Evolutionary conservation across 2,329 filamentous ascomycete genomes (phyloP).

Genomic region (Cyphellophora attinorum): DNA sequence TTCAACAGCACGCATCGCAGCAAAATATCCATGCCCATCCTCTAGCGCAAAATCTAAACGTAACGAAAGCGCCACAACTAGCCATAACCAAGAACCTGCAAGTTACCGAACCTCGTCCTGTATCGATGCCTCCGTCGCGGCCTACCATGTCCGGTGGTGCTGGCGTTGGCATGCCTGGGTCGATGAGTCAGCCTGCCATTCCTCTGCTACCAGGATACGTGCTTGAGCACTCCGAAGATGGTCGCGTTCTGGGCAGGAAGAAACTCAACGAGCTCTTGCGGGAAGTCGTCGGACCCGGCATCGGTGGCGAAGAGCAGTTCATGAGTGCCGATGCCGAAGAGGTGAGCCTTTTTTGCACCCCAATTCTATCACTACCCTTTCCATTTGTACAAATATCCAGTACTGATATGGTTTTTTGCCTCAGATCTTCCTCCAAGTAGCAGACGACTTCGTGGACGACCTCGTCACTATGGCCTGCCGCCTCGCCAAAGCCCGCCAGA

Average conservation of each 20-base stretch:
- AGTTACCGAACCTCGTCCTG: constrained; percentile 61
- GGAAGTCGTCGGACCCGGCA: constrained; percentile 73
- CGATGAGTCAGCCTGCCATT: constrained; percentile 80
- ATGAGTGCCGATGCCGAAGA: constrained; percentile 92
- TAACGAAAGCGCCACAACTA: constrained; percentile 53
- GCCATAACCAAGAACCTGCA: constrained; percentile 75
- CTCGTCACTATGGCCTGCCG: constrained; percentile 80
- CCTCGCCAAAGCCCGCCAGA: constrained; percentile 85
- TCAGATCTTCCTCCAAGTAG: constrained; percentile 76
- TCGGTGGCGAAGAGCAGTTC: constrained; percentile 55
- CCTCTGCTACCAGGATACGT: constrained; percentile 72
- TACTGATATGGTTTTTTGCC: too few species aligned
- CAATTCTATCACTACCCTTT: constrained; percentile 4
- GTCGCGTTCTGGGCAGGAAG: constrained; percentile 92
- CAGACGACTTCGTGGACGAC: constrained; percentile 90
- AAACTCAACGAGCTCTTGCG: constrained; percentile 92
- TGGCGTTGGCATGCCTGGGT: constrained; percentile 64
- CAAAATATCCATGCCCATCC: constrained; percentile 30
- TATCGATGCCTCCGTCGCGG: constrained; percentile 60
- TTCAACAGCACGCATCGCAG: constrained; percentile 22
- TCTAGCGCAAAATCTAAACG: constrained; percentile 30
- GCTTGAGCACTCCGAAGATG: constrained; percentile 74
- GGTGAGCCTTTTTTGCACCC: constrained; percentile 48
- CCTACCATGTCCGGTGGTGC: constrained; percentile 77
- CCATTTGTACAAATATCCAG: constrained; percentile 3